phyloP scores from a whole-genome alignment of 2,329 filamentous ascomycete species.

The Neospermospora avenae region DNA sequence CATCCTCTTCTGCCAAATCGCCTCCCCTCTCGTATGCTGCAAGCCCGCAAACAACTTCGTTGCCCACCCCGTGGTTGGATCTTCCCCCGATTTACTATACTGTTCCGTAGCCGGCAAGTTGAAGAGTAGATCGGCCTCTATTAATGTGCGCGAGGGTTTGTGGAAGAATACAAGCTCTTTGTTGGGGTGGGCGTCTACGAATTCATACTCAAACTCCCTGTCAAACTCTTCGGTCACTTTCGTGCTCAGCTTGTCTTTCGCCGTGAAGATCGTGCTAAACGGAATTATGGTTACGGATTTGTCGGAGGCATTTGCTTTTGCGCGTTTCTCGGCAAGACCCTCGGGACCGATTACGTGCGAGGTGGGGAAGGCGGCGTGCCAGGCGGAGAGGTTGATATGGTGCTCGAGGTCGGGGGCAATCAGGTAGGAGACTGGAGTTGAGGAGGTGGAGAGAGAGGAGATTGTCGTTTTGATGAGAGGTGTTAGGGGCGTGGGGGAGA shows the following conservation, averaged over 20 bases:
- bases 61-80: constrained; percentile 53
- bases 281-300: constrained; percentile 38
- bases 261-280: constrained; percentile 67
- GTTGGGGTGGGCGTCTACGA: constrained; percentile 74
- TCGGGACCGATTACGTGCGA: constrained; percentile 81
- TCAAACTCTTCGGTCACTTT: constrained; percentile 76
- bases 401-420: constrained; percentile 88
- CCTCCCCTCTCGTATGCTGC: constrained; percentile 57
- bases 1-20: constrained; percentile 76
- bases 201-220: constrained; percentile 81
- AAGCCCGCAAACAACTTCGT: constrained; percentile 56
- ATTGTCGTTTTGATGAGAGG: constrained; percentile 65
- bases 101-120: constrained; percentile 88
- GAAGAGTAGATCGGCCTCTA: constrained; percentile 89
- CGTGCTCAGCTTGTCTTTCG: constrained; percentile 47
- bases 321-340: constrained; percentile 79
- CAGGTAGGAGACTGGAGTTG: constrained; percentile 66
- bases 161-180: constrained; percentile 87
- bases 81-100: constrained; percentile 59
- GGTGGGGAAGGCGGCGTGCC: constrained; percentile 73
- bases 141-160: constrained; percentile 72
- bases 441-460: constrained; percentile 59
- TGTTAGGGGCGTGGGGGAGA: constrained; percentile 87
- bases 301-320: constrained; percentile 53
- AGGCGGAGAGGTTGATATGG: constrained; percentile 87